Evolutionary conservation across 148 eudicot genomes (phyloP).

Genomic region (Talinum fruticosum): DNA sequence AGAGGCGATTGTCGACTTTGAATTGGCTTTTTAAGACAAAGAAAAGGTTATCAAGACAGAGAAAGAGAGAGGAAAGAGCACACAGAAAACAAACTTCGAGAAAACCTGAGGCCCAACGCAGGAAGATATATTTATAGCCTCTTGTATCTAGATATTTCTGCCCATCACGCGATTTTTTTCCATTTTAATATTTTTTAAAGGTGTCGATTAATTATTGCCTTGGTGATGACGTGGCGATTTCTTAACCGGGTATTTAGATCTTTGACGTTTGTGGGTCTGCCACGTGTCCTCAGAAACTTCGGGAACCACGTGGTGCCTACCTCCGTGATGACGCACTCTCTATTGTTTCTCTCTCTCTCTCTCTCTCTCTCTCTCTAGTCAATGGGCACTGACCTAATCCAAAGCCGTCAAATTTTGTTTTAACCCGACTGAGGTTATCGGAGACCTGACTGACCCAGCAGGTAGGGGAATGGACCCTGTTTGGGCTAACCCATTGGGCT

Average conservation of each 20-base stretch:
- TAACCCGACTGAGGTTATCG: too few species aligned
- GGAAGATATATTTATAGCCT: constrained; percentile 13
- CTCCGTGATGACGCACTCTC: not conserved
- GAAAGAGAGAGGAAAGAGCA: not conserved
- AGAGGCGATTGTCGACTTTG: not conserved
- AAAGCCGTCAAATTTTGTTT: too few species aligned
- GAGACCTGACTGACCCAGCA: too few species aligned
- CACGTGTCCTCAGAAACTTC: constrained; percentile 4
- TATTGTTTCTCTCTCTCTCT: not conserved
- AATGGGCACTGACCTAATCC: not conserved
- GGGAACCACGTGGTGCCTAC: not conserved
- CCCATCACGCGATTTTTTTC: not conserved
- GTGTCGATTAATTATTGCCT: not conserved
- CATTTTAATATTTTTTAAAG: not conserved
- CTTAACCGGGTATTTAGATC: not conserved
- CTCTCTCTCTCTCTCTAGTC: not conserved
- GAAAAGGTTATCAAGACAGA: too few species aligned
- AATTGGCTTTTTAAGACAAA: not conserved
- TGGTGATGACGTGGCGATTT: not conserved
- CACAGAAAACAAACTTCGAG: not conserved
- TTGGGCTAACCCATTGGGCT: too few species aligned
- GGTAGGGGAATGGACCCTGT: too few species aligned
- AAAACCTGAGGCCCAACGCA: not conserved
- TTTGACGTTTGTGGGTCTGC: constrained; percentile 2
- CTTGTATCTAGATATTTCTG: not conserved